Evolutionary conservation across 2,329 filamentous ascomycete genomes (phyloP), one percentile per base, ranked within the genome.

Genomic region (Fusarium sp.): DNA sequence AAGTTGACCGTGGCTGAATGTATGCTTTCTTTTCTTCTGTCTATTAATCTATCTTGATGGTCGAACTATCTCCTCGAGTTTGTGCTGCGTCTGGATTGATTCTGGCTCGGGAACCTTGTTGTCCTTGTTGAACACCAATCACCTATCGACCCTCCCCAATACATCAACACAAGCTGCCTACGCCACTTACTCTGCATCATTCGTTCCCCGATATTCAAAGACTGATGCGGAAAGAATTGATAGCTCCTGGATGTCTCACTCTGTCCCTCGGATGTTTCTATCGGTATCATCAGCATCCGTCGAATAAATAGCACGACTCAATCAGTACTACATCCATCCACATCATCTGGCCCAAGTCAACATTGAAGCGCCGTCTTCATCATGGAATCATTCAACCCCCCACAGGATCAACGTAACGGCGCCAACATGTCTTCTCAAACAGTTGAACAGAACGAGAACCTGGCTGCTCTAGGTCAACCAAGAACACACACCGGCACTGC

Each of bases 361-460:
- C 14, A 41, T 22, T 20, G 24, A 32, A 30, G 26, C 33, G 39
- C 13, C 13, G 28, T 28, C 22, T n/a, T 17, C 22, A 37, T 10
- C 35, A 68, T 68, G 66, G 57, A 67, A 24, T 43, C 56, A 13
- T 69, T 67, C 39, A 49, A 48, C 26, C 22, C 61, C 22, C 17
- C 62, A 15, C 56, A 51, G 28, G 62, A 54, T 26, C 44, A 35
- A 13, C 37, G 37, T 15, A 48, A 33, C 35, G 40, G 49, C n/a
- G 32, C 44, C 37, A 59, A 39, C 35, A 26, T 43, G 17, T 61
- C 65, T 6, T 19, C 37, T 5, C 66, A 62, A 22, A 33, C 48
- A 44, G 26, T 52, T 22, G 61, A 69, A 28, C 65, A 69, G 43
- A 58, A 46, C 26, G 14, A 44, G 9, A 63, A 47, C 28, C 24